Percentiles rank a stretch among this genome's conserved stretches.
phyloP scores from a whole-genome alignment of 441 rosid species.

The Capsella rubella region DNA sequence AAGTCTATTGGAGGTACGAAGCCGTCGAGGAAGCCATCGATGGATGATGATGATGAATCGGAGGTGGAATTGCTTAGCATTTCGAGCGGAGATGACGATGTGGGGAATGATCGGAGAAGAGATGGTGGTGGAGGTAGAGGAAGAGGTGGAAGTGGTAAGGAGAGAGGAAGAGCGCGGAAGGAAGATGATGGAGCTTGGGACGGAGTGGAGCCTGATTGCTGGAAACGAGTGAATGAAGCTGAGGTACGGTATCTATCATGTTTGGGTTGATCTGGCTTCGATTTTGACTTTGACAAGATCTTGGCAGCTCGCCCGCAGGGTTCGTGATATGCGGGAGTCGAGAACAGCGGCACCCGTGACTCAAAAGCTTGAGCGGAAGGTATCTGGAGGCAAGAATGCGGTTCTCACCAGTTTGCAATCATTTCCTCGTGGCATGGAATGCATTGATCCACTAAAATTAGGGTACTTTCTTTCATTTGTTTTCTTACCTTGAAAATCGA shows the following conservation, averaged over 20 bases:
- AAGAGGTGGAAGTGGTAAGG: constrained; percentile 58
- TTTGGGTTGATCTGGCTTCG: background rate
- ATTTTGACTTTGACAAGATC: background rate
- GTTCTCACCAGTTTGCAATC: constrained; percentile 72
- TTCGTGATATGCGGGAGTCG: constrained; percentile 95
- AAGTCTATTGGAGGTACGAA: constrained; percentile 22
- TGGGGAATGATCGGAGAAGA: constrained; percentile 51
- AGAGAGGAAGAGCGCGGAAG: constrained; percentile 51
- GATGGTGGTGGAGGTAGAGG: constrained; percentile 48
- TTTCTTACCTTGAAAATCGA: constrained; percentile 18
- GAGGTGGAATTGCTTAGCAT: constrained; percentile 98
- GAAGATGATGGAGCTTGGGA: constrained; percentile 82
- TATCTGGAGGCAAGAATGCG: constrained; percentile 53
- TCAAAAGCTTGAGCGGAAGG: constrained; percentile 66
- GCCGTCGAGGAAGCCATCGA: constrained; percentile 43
- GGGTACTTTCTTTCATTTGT: constrained; percentile 62
- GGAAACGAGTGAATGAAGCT: constrained; percentile 91
- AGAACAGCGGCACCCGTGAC: constrained; percentile 77
- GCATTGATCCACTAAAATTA: constrained; percentile 88
- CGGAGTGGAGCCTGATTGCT: constrained; percentile 88
- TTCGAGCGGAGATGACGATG: constrained; percentile 94
- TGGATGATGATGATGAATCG: constrained; percentile 88
- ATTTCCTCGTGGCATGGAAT: constrained; percentile 95
- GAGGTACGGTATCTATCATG: constrained; percentile 60
- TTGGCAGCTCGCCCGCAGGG: constrained; percentile 85